phyloP scores from a whole-genome alignment of 2,329 filamentous ascomycete genomes.

The Fusarium devonianum region DNA sequence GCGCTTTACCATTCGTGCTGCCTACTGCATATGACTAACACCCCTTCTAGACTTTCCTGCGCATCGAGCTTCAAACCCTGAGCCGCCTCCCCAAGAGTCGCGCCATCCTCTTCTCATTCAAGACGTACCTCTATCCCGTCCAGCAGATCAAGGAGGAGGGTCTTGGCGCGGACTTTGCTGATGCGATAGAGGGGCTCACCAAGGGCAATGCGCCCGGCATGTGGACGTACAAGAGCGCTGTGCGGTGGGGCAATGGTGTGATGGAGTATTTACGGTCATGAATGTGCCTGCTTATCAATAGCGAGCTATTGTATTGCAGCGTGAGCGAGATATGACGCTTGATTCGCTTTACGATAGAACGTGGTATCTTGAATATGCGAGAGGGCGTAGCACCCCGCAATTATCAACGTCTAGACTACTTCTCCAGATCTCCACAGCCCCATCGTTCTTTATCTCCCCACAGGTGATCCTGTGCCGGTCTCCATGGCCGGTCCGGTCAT shows the following conservation, averaged over 20 bases:
- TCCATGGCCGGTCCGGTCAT: too few species aligned
- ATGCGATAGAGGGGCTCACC: slow-evolving; percentile 61
- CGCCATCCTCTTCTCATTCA: slow-evolving; percentile 62
- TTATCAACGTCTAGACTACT: not conserved
- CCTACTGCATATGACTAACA: not conserved
- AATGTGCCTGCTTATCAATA: too few species aligned
- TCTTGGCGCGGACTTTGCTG: slow-evolving; percentile 54
- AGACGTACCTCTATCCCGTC: slow-evolving; percentile 61
- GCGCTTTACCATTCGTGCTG: too few species aligned
- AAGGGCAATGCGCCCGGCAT: slow-evolving; percentile 61
- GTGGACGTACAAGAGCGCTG: slow-evolving; percentile 60
- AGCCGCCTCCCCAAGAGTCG: slow-evolving; percentile 56
- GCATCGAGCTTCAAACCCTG: slow-evolving; percentile 61
- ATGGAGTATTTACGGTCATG: slow-evolving; percentile 54
- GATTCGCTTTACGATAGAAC: too few species aligned
- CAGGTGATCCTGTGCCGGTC: too few species aligned
- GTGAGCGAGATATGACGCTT: too few species aligned
- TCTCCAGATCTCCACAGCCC: not conserved
- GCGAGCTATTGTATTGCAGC: too few species aligned
- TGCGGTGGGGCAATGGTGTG: slow-evolving; percentile 56
- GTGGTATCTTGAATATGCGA: too few species aligned
- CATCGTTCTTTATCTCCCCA: not conserved
- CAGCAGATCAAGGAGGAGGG: slow-evolving; percentile 58
- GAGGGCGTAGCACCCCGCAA: too few species aligned
- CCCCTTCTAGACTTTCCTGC: slow-evolving; percentile 45